Base-by-base conservation (phyloP, 2,329 filamentous ascomycete genomes). In the Mollisia scopiformis region DNA sequence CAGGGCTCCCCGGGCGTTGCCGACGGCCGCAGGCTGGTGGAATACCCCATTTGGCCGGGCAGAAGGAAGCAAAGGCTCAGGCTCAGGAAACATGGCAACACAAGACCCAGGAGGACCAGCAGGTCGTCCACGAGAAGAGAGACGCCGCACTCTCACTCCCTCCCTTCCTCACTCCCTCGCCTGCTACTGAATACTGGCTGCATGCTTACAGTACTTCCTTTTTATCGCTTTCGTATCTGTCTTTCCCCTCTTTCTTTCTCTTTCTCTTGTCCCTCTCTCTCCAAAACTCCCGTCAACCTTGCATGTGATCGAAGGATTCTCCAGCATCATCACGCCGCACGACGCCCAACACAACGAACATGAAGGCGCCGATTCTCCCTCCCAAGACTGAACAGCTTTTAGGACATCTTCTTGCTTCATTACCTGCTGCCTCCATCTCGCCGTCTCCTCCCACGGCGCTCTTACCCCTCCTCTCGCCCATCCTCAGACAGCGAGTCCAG, bases 401-500 rank as follows among this genome's bases (percentile, higher is more conserved):
- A 31, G 78, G 80, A 14, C 82, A 84, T 51, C 77, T 89, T 59
- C 79, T 90, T 50, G 82, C 84, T 8, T 81, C 85, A 37, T 76
- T 90, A 35, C 84, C 85, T 11, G 80, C 83, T 25, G 85, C 86
- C 33, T 78, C 86, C 41, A 77, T 83, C 62, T 86, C 86, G 27
- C 79, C 82, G 16, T 75, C 83, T 61, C 86, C 87, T 1, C 80
- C 87, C 13, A 76, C 80, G 30, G 80, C 79, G 19, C 76, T 88
- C 49, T 75, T 89, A 4, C 84, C 85, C 27, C 78, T 86, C 21
- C 82, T 90, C 57, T 85, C 87, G 1, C 87, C 87, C 27, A 88
- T 89, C 59, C 79, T 89, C 33, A 82, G 87, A 46, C 87, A 89
- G 71, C 80, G 87, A 60, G 84, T 89, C 41, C 84, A 88, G 66